A percentile compares a stretch with the other conserved stretches of the same genome.
phyloP scores from a whole-genome alignment of 2,329 filamentous ascomycete species.

The Phaeosphaeria sp. region DNA sequence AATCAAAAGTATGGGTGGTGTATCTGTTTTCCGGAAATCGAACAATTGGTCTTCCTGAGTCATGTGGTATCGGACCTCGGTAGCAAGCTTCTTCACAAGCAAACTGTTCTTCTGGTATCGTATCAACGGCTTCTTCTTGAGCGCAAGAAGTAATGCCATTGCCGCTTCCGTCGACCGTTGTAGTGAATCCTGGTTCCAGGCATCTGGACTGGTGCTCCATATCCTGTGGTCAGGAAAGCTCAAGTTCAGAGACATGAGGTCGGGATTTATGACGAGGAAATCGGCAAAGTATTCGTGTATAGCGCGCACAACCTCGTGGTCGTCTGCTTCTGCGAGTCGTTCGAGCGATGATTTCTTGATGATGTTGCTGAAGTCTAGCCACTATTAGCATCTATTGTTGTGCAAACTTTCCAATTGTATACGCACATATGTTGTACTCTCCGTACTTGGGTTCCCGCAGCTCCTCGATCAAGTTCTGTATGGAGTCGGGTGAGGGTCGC shows the following conservation, averaged over 20 bases:
- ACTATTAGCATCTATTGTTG: conserved; percentile 26
- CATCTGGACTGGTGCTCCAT: conserved; percentile 82
- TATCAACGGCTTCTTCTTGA: conserved; percentile 97
- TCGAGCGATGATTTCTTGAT: conserved; percentile 96
- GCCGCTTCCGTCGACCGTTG: conserved; percentile 87
- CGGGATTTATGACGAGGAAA: conserved; percentile 92
- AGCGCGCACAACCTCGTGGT: conserved; percentile 92
- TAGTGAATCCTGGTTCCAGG: conserved; percentile 89
- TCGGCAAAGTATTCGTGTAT: conserved; percentile 98
- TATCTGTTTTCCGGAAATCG: conserved; percentile 94
- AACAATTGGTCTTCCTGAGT: conserved; percentile 96
- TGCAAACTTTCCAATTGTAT: no score
- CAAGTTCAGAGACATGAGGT: conserved; percentile 83
- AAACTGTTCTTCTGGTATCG: conserved; percentile 91
- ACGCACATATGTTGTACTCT: conserved; percentile 84
- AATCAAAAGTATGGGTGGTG: conserved; percentile 88
- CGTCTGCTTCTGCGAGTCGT: conserved; percentile 91
- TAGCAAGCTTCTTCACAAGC: conserved; percentile 89
- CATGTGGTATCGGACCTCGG: conserved; percentile 89
- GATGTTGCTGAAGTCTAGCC: conserved; percentile 87
- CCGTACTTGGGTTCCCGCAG: conserved; percentile 95
- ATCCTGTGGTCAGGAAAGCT: conserved; percentile 75
- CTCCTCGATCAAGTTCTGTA: conserved; percentile 94
- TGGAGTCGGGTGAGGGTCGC: conserved; percentile 88
- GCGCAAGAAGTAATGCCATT: conserved; percentile 79